Evolutionary conservation across 139 green algal species (phyloP).

Genomic region (Tetradesmus lagerheimii): DNA sequence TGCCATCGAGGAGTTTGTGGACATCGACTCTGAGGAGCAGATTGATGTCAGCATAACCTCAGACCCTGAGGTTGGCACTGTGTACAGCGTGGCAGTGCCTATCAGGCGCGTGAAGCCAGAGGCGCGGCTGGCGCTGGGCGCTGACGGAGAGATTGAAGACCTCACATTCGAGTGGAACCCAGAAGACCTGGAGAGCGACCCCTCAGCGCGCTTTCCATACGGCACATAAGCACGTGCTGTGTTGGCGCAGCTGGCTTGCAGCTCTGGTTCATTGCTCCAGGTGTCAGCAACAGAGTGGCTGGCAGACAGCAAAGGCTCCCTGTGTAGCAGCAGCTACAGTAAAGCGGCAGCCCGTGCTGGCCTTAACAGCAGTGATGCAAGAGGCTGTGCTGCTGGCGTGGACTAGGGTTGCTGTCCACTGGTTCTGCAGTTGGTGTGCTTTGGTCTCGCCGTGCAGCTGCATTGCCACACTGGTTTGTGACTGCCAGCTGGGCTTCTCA

Average conservation of each 20-base stretch:
- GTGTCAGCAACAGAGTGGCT: background rate
- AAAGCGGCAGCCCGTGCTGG: background rate
- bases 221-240: constrained; percentile 68
- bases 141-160: constrained; percentile 40
- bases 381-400: too few species aligned
- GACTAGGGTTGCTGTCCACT: too few species aligned
- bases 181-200: constrained; percentile 75
- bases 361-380: too few species aligned
- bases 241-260: background rate
- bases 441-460: background rate
- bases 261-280: background rate
- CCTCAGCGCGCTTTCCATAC: constrained; percentile 80
- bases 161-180: constrained; percentile 73
- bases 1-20: constrained; percentile 87
- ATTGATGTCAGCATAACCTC: constrained; percentile 86
- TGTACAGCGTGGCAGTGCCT: constrained; percentile 93
- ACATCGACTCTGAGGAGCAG: constrained; percentile 84
- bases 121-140: constrained; percentile 60
- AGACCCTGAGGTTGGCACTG: constrained; percentile 86
- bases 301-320: background rate
- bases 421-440: background rate
- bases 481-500: background rate
- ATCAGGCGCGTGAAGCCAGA: constrained; percentile 88
- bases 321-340: constrained; percentile 9
- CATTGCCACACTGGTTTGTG: background rate